Base-by-base conservation (phyloP, 306 rosid genomes). In the Vicia villosa region DNA sequence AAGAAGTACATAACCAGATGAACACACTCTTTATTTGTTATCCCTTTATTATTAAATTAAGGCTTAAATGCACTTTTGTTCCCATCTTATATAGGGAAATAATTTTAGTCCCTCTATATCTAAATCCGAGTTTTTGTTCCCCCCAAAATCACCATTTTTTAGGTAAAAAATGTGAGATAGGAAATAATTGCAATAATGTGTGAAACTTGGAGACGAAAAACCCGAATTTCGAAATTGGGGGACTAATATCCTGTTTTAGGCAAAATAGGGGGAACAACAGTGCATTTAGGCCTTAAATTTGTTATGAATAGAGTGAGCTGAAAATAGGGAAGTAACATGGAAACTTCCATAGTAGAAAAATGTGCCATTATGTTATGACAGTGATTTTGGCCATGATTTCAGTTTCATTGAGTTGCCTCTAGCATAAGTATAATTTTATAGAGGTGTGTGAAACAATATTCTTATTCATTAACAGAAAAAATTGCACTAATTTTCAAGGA, bases 1-100 rank as follows among this genome's bases (percentile, higher is more conserved):
- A 75, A 58, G 34, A 76, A 74, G 34, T 68, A 43, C 70, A 14
- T 56, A 50, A 49, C 66, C 32, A 40, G n/a, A 63, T 56, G 8
- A 20, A 43, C 12, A 63, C 52, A 63, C 32, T 36, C 43, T 28
- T 69, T 37, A 22, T 24, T 24, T 40, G 38, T 45, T n/a, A 30
- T 69, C 28, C 64, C n/a, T 10, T 62, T 20, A 17, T 46, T 20
- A 38, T 15, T 52, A 22, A 15, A 41, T 10, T 30, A 30, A 30
- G 6, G 34, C 34, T 30, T 26, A 4, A 26, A 26, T 26, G 30
- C 30, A 3, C 5, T 4, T 26, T 4, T 30, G 34, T 6, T 30
- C 34, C 5, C 34, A 1, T 30, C 4, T 30, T 30, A 4, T 30
- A 5, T 5, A 30, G 34, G 34, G 5, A 30, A 30, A 30, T 30